phyloP scores from a whole-genome alignment of 2,329 filamentous ascomycete genomes.

The Sodiomyces alkalinus region DNA sequence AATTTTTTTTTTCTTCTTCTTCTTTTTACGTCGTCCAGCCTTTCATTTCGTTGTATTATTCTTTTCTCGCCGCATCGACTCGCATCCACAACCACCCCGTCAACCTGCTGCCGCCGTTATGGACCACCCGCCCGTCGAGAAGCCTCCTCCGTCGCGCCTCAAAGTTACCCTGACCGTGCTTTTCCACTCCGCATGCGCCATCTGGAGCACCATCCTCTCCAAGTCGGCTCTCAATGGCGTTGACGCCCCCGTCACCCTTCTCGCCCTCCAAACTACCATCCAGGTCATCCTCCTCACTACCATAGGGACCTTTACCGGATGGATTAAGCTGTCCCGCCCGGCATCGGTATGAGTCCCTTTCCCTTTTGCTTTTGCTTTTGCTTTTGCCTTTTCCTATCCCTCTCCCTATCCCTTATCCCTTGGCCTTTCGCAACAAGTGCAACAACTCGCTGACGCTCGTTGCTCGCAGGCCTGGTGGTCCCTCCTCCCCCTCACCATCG shows the following conservation, averaged over 20 bases:
- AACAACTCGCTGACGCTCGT: slow-evolving; percentile 6
- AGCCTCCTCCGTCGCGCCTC: neutral
- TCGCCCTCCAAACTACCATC: slow-evolving; percentile 12
- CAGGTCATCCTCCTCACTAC: slow-evolving; percentile 11
- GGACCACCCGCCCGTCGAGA: no score
- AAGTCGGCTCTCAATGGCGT: slow-evolving; percentile 13
- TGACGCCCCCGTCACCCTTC: slow-evolving; percentile 12
- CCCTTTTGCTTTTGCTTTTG: slow-evolving; percentile 5
- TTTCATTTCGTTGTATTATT: no score
- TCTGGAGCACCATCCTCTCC: slow-evolving; percentile 13
- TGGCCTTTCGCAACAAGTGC: no score
- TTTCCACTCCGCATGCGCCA: slow-evolving; percentile 13
- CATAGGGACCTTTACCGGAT: slow-evolving; percentile 11
- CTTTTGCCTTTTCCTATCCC: no score
- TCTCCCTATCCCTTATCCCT: no score
- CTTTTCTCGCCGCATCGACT: no score
- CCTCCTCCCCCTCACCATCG: slow-evolving; percentile 12
- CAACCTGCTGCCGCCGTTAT: no score
- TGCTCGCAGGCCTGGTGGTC: slow-evolving; percentile 12
- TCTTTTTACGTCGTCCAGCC: no score
- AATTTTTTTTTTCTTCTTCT: no score
- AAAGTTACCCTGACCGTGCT: slow-evolving; percentile 12
- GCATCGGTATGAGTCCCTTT: no score
- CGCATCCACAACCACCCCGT: no score
- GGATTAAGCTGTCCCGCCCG: slow-evolving; percentile 11